Percentiles rank a stretch among this genome's conserved stretches.
These are phyloP conservation scores for Fusarium luffae DNA, from an alignment of 2,329 filamentous ascomycete genomes.

Conservation along the genomic window DNA sequence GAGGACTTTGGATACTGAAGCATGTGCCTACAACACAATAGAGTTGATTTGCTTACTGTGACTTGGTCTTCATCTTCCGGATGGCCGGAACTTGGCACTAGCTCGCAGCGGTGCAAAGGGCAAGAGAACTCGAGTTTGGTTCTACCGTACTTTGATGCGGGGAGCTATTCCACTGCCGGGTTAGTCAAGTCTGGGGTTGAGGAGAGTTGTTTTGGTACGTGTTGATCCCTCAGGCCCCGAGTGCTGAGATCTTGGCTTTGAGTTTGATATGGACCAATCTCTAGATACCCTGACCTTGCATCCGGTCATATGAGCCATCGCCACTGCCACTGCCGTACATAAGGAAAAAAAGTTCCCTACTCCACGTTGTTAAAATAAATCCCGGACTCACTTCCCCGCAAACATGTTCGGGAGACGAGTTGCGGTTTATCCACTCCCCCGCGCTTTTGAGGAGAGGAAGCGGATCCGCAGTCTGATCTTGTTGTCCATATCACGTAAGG, in stretches of 20 bases:
- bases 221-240: neutral
- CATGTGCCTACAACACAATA: neutral
- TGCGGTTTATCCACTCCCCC: constrained; percentile 25
- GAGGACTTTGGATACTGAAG: constrained; percentile 71
- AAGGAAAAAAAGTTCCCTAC: neutral
- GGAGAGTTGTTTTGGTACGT: constrained; percentile 4
- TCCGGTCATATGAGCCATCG: neutral
- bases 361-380: constrained; percentile 1
- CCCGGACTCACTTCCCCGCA: constrained; percentile 22
- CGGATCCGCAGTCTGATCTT: constrained; percentile 32
- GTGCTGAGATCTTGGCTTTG: neutral
- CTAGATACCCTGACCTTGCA: neutral
- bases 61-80: constrained; percentile 16
- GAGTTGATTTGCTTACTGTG: neutral
- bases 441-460: constrained; percentile 13
- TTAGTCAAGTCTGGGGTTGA: constrained; percentile 26
- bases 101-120: constrained; percentile 28
- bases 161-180: constrained; percentile 23
- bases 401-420: constrained; percentile 17
- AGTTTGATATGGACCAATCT: neutral
- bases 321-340: neutral
- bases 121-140: constrained; percentile 1
- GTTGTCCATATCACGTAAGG: constrained; percentile 13
- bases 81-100: constrained; percentile 23
- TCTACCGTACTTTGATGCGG: constrained; percentile 19